Evolutionary conservation across 129 eudicot species (phyloP).

Genomic region (Erigeron canadensis): DNA sequence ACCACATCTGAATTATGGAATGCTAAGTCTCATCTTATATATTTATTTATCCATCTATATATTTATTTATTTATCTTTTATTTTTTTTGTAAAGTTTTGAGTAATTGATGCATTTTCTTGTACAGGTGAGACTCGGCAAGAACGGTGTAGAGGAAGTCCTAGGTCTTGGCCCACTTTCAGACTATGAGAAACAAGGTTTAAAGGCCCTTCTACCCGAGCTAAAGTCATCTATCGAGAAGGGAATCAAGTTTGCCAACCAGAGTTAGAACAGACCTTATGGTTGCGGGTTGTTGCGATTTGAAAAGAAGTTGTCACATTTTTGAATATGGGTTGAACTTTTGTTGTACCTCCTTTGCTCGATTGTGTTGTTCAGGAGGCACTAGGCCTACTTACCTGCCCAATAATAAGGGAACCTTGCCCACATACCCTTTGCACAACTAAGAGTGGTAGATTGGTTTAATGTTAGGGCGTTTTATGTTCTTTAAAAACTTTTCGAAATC

Average conservation of each 20-base stretch:
- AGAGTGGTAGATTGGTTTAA: conserved; percentile 26
- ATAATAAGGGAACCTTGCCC: conserved; percentile 32
- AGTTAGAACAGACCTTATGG: conserved; percentile 18
- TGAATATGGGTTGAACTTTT: conserved; percentile 27
- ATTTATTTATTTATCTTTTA: neutral
- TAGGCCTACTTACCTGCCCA: conserved; percentile 38
- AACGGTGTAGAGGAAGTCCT: conserved; percentile 95
- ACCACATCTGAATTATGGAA: neutral
- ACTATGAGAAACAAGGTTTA: conserved; percentile 81
- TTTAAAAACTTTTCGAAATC: conserved; percentile 14
- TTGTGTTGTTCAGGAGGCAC: conserved; percentile 40
- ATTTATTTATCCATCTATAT: too few relatives aligned
- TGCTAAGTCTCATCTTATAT: too few relatives aligned
- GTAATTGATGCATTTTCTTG: neutral
- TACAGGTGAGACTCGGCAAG: conserved; percentile 94
- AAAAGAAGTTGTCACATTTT: conserved; percentile 36
- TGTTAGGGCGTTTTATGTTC: conserved; percentile 21
- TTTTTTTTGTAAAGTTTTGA: neutral
- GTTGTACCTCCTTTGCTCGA: conserved; percentile 30
- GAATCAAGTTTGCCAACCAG: conserved; percentile 67
- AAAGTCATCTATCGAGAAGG: conserved; percentile 82
- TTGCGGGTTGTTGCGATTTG: neutral
- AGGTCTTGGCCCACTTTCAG: conserved; percentile 71
- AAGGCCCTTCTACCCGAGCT: conserved; percentile 75
- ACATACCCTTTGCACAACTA: conserved; percentile 17